These are phyloP conservation scores for Sporobolomyces roseus DNA, from an alignment of 768 basidiomycete species.

Conservation along the genomic window DNA sequence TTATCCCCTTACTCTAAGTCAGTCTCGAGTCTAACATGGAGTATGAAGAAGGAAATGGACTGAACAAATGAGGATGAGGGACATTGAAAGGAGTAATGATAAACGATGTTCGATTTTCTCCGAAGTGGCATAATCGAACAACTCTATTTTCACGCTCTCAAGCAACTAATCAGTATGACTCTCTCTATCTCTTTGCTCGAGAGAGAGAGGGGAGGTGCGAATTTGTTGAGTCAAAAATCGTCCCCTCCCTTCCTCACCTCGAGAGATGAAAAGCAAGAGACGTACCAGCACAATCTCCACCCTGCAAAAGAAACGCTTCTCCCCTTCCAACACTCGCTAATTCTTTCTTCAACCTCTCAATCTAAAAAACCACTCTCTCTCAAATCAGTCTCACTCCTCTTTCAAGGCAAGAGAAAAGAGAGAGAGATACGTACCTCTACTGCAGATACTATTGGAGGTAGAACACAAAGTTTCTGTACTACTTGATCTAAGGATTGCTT, in stretches of 20 bases:
- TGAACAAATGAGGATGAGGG: slow-evolving; percentile 70
- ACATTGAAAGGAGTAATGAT: slow-evolving; percentile 88
- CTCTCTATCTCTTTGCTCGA: background rate
- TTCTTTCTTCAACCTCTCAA: slow-evolving; percentile 46
- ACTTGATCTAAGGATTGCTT: slow-evolving; percentile 31
- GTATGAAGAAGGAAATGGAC: background rate
- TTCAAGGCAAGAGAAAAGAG: background rate
- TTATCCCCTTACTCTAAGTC: too few relatives aligned
- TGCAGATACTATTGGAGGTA: slow-evolving; percentile 89
- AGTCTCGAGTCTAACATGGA: too few relatives aligned
- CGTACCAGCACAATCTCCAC: slow-evolving; percentile 70
- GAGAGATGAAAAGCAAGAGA: slow-evolving; percentile 57
- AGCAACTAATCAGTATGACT: too few relatives aligned
- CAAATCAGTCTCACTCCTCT: too few relatives aligned
- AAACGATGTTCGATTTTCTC: slow-evolving; percentile 81
- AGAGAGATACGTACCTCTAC: slow-evolving; percentile 66
- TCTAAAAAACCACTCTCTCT: slow-evolving; percentile 20
- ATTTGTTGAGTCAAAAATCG: too few relatives aligned
- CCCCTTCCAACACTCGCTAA: slow-evolving; percentile 66
- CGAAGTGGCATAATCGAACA: slow-evolving; percentile 35
- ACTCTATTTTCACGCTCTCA: too few relatives aligned
- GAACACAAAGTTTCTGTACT: slow-evolving; percentile 56
- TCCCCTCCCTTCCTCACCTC: too few relatives aligned
- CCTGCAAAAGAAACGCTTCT: slow-evolving; percentile 89
- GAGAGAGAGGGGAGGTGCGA: too few relatives aligned